These are phyloP conservation scores for Ceratobasidium sp. DNA, from an alignment of 1,284 basidiomycete genomes.

Conservation along the genomic window DNA sequence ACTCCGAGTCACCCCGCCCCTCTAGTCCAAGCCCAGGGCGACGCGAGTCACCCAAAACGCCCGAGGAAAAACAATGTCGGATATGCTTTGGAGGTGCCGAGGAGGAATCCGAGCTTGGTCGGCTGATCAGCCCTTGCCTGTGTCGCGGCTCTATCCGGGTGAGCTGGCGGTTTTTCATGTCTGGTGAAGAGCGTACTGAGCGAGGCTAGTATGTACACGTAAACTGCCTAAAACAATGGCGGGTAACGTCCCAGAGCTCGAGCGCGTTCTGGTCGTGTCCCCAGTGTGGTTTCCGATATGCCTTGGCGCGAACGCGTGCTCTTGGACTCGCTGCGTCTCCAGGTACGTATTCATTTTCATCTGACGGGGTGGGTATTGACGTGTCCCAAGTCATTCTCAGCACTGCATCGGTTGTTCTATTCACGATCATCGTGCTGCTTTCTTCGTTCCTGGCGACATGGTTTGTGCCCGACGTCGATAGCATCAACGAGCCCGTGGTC, in stretches of 20 bases:
- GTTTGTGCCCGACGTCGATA: slow-evolving; percentile 68
- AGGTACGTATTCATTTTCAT: slow-evolving; percentile 59
- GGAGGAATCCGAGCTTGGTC: slow-evolving; percentile 64
- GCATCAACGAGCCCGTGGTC: slow-evolving; percentile 44
- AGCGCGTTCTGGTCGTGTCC: slow-evolving; percentile 79
- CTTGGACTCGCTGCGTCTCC: slow-evolving; percentile 80
- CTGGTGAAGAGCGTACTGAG: slow-evolving; percentile 43
- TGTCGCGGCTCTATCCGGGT: slow-evolving; percentile 85
- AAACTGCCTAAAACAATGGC: slow-evolving; percentile 79
- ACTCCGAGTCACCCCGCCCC: slow-evolving; percentile 26
- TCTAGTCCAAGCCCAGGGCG: slow-evolving; percentile 5
- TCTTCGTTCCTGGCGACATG: slow-evolving; percentile 79
- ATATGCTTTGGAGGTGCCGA: slow-evolving; percentile 80
- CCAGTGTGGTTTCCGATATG: slow-evolving; percentile 80
- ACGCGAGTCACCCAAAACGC: slow-evolving; percentile 26
- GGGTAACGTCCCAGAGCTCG: slow-evolving; percentile 67
- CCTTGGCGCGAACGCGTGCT: slow-evolving; percentile 74
- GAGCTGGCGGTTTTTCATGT: slow-evolving; percentile 53
- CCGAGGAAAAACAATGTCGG: slow-evolving; percentile 62
- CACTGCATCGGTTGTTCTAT: slow-evolving; percentile 71
- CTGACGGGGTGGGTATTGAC: not conserved
- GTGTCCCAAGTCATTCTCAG: slow-evolving; percentile 69
- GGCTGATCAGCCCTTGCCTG: slow-evolving; percentile 79
- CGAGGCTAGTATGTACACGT: slow-evolving; percentile 75
- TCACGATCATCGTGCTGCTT: slow-evolving; percentile 73